phyloP scores from a whole-genome alignment of 2,329 filamentous ascomycete genomes.

The Alternaria brassicicola region DNA sequence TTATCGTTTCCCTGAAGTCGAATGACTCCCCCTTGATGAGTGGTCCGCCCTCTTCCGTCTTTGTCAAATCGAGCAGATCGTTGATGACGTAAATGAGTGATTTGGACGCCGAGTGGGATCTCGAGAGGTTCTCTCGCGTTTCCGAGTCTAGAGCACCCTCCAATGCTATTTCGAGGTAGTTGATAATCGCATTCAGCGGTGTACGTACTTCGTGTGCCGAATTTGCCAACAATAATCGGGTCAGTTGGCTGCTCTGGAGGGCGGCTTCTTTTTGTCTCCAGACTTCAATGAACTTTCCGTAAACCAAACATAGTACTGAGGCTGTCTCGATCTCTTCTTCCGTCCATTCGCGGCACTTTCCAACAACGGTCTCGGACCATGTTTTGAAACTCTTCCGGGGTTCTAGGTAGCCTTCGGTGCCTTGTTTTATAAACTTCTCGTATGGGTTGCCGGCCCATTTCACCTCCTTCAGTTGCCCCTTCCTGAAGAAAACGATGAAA shows the following conservation, averaged over 20 bases:
- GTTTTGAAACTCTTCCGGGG: slow-evolving; percentile 79
- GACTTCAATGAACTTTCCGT: slow-evolving; percentile 88
- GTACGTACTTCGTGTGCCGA: slow-evolving; percentile 92
- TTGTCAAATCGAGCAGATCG: slow-evolving; percentile 85
- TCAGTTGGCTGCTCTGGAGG: slow-evolving; percentile 80
- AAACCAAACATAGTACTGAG: slow-evolving; percentile 84
- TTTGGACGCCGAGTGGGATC: slow-evolving; percentile 89
- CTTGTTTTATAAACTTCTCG: slow-evolving; percentile 75
- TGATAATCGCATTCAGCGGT: slow-evolving; percentile 90
- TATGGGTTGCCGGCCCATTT: slow-evolving; percentile 90
- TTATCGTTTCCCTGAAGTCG: slow-evolving; percentile 71
- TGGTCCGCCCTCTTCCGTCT: slow-evolving; percentile 80
- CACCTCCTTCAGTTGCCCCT: slow-evolving; percentile 73
- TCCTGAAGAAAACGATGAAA: slow-evolving; percentile 92
- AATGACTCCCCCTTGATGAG: slow-evolving; percentile 83
- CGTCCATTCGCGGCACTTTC: slow-evolving; percentile 85
- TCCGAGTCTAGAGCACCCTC: slow-evolving; percentile 81
- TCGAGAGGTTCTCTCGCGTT: slow-evolving; percentile 81
- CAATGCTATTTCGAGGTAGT: slow-evolving; percentile 88
- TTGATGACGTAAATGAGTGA: slow-evolving; percentile 95
- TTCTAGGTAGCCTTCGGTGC: slow-evolving; percentile 75
- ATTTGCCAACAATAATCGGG: slow-evolving; percentile 78
- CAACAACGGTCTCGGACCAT: slow-evolving; percentile 81
- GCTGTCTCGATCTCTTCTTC: slow-evolving; percentile 90
- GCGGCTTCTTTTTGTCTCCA: slow-evolving; percentile 91